Evolutionary conservation across 2,329 filamentous ascomycete species (phyloP).

Genomic region (Alternaria gaisen): DNA sequence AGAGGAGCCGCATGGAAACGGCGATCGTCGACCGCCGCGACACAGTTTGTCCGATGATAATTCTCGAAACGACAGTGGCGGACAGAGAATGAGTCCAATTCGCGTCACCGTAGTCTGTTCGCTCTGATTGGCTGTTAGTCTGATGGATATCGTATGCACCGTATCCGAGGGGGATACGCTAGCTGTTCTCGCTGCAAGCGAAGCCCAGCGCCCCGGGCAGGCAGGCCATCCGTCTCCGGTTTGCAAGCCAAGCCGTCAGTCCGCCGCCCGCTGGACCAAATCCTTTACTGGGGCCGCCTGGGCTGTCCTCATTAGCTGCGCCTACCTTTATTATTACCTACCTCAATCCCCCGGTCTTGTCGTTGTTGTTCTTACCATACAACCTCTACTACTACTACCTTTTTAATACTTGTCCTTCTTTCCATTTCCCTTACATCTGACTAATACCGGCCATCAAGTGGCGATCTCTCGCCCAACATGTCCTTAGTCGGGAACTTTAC

Average conservation of each 20-base stretch:
- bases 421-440: conserved; percentile 3
- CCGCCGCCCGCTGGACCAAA: conserved; percentile 24
- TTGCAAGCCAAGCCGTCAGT: conserved; percentile 30
- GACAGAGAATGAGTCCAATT: conserved; percentile 7
- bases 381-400: conserved; percentile 21
- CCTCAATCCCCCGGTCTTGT: conserved; percentile 17
- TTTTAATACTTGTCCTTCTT: conserved; percentile 27
- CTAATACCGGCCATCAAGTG: conserved; percentile 14
- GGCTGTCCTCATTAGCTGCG: conserved; percentile 26
- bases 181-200: conserved; percentile 1
- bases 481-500: conserved; percentile 55
- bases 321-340: conserved; percentile 26
- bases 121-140: conserved; percentile 6
- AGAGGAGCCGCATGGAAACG: conserved; percentile 6
- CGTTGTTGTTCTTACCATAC: conserved; percentile 5
- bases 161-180: background rate
- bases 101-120: background rate
- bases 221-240: conserved; percentile 36
- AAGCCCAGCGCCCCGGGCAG: conserved; percentile 22
- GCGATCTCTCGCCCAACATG: conserved; percentile 44
- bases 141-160: conserved; percentile 11
- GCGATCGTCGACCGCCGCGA: background rate
- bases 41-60: background rate
- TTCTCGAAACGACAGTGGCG: background rate
- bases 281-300: conserved; percentile 24